Percentiles rank a stretch among this genome's conserved stretches.
Evolutionary conservation across 768 basidiomycete genomes (phyloP).

Genomic region (Podaxis sp.): DNA sequence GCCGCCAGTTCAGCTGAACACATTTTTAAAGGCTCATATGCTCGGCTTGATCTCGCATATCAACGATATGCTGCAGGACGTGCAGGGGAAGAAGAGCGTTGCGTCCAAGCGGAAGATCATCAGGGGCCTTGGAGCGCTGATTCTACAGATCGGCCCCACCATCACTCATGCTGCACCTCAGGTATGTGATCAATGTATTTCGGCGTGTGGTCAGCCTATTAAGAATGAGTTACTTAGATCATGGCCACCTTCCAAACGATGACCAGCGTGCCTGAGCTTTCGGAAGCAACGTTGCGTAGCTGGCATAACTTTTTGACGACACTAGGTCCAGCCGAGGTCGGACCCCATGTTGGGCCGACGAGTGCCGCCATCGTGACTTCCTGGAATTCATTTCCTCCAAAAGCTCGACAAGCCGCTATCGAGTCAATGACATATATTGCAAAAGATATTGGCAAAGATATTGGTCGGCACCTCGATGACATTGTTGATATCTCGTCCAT

Average conservation of each 20-base stretch:
- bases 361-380: slow-evolving; percentile 79
- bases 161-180: slow-evolving; percentile 84
- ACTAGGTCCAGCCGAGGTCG: slow-evolving; percentile 66
- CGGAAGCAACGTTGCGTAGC: slow-evolving; percentile 73
- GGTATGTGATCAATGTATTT: slow-evolving; percentile 42
- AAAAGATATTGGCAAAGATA: slow-evolving; percentile 53
- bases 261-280: slow-evolving; percentile 71
- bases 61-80: slow-evolving; percentile 85
- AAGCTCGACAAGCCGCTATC: slow-evolving; percentile 53
- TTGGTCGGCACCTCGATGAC: slow-evolving; percentile 65
- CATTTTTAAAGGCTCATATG: slow-evolving; percentile 73
- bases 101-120: slow-evolving; percentile 75
- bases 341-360: slow-evolving; percentile 83
- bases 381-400: slow-evolving; percentile 65
- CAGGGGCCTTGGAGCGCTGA: slow-evolving; percentile 72
- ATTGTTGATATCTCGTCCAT: slow-evolving; percentile 78
- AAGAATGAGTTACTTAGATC: slow-evolving; percentile 51
- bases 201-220: not conserved
- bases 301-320: slow-evolving; percentile 80
- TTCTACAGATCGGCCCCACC: slow-evolving; percentile 65
- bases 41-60: slow-evolving; percentile 83
- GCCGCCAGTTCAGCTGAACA: slow-evolving; percentile 41
- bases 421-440: slow-evolving; percentile 71
- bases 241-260: slow-evolving; percentile 96
- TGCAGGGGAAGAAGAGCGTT: slow-evolving; percentile 72